Evolutionary conservation across 2,329 filamentous ascomycete genomes (phyloP).

Genomic region (Pseudogymnoascus sp.): DNA sequence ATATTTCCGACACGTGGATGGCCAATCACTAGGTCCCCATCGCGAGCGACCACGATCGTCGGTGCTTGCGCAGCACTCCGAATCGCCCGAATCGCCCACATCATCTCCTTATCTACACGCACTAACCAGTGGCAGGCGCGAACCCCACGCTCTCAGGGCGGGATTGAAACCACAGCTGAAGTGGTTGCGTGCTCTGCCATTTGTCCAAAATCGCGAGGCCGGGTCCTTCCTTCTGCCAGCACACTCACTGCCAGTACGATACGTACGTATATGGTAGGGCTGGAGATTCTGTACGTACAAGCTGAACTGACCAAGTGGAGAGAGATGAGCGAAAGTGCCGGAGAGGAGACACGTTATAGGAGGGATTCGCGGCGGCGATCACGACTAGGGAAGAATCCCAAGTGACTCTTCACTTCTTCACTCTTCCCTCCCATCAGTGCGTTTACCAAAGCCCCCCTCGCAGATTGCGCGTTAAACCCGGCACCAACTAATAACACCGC

Average conservation of each 20-base stretch:
- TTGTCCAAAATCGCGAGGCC: neutral
- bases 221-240: neutral
- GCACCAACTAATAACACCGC: neutral
- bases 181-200: neutral
- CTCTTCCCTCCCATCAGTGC: neutral
- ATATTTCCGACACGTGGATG: neutral
- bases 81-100: neutral
- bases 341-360: neutral
- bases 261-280: neutral
- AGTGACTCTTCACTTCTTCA: neutral
- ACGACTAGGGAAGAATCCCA: neutral
- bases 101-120: neutral
- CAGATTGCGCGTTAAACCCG: neutral
- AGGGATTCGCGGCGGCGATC: neutral
- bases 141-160: neutral
- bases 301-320: neutral
- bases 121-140: neutral
- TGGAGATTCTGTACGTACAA: neutral
- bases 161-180: neutral
- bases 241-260: neutral
- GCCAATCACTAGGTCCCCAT: neutral
- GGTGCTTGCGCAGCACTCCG: neutral
- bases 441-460: neutral
- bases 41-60: neutral
- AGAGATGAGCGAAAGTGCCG: neutral